Percentiles rank a stretch among this genome's conserved stretches.
Conservation (phyloP, 345 rosid genomes). For the Bruguiera sexangula region DNA sequence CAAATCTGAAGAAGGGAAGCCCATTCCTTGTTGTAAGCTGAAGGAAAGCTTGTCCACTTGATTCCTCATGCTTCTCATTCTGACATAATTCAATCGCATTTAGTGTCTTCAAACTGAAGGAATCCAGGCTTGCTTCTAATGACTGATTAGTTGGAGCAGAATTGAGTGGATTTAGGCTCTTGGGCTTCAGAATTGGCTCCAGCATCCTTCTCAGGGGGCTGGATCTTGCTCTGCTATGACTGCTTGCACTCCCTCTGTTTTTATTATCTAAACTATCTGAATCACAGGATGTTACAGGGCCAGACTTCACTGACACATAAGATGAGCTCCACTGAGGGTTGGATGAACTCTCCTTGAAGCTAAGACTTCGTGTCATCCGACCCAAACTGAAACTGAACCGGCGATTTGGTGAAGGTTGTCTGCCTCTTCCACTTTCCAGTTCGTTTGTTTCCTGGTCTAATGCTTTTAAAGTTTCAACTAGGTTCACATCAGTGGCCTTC, state of each 20-base stretch:
- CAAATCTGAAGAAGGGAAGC: slow-evolving; percentile 59
- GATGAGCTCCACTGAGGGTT: slow-evolving; percentile 43
- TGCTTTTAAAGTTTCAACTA: slow-evolving; percentile 31
- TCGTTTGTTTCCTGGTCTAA: slow-evolving; percentile 42
- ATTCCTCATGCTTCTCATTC: slow-evolving; percentile 31
- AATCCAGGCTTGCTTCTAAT: slow-evolving; percentile 33
- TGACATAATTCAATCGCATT: slow-evolving; percentile 21
- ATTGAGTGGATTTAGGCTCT: slow-evolving; percentile 24
- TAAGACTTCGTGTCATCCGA: slow-evolving; percentile 68
- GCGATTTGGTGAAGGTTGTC: slow-evolving; percentile 53
- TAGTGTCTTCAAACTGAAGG: slow-evolving; percentile 27
- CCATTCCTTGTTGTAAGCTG: slow-evolving; percentile 63
- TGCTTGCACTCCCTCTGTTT: slow-evolving; percentile 37
- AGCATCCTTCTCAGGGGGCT: slow-evolving; percentile 75
- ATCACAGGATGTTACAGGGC: slow-evolving; percentile 46
- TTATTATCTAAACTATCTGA: slow-evolving; percentile 33
- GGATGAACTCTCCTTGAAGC: slow-evolving; percentile 59
- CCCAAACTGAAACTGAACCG: slow-evolving; percentile 79
- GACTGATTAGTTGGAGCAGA: slow-evolving; percentile 39
- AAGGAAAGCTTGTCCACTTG: slow-evolving; percentile 52
- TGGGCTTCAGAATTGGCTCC: slow-evolving; percentile 65
- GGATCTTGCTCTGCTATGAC: slow-evolving; percentile 45
- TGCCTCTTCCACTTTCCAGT: slow-evolving; percentile 35
- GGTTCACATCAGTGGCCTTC: slow-evolving; percentile 22
- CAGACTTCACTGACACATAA: slow-evolving; percentile 49